phyloP scores from a whole-genome alignment of 1,139 yeast species.

The Kluyveromyces marxianus region DNA sequence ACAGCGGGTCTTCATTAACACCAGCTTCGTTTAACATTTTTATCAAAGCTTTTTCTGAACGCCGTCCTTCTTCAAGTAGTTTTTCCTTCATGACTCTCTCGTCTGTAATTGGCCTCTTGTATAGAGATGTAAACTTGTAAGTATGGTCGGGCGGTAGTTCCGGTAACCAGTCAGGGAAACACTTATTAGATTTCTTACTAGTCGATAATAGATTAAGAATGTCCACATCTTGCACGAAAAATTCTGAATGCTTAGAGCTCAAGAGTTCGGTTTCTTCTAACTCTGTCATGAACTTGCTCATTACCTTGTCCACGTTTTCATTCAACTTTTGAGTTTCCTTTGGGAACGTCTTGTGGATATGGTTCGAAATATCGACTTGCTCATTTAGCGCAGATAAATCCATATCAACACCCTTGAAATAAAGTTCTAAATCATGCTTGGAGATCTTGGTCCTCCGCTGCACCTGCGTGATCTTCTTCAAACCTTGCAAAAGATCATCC shows the following conservation, averaged over 20 bases:
- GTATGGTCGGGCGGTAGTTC: conserved; percentile 91
- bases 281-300: conserved; percentile 7
- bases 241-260: conserved; percentile 13
- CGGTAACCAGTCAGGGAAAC: conserved; percentile 73
- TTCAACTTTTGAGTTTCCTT: conserved; percentile 11
- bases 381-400: conserved; percentile 39
- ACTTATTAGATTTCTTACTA: conserved; percentile 40
- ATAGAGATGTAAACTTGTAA: conserved; percentile 67
- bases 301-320: conserved; percentile 7
- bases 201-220: conserved; percentile 51
- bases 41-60: conserved; percentile 72
- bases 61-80: conserved; percentile 69
- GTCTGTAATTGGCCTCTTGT: conserved; percentile 56
- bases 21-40: conserved; percentile 37
- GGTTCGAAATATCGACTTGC: conserved; percentile 33
- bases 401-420: conserved; percentile 42
- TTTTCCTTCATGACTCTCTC: conserved; percentile 63
- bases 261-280: conserved; percentile 11
- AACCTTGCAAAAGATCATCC: conserved; percentile 37
- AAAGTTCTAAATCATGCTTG: conserved; percentile 46
- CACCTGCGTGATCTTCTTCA: conserved; percentile 51
- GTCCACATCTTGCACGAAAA: conserved; percentile 43
- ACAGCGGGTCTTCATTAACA: conserved; percentile 17
- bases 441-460: conserved; percentile 64
- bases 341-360: conserved; percentile 18